Evolutionary conservation across 202 grass and related monocot species (phyloP), one percentile per base, ranked within the genome.

Genomic region (Eragrostis tef): DNA sequence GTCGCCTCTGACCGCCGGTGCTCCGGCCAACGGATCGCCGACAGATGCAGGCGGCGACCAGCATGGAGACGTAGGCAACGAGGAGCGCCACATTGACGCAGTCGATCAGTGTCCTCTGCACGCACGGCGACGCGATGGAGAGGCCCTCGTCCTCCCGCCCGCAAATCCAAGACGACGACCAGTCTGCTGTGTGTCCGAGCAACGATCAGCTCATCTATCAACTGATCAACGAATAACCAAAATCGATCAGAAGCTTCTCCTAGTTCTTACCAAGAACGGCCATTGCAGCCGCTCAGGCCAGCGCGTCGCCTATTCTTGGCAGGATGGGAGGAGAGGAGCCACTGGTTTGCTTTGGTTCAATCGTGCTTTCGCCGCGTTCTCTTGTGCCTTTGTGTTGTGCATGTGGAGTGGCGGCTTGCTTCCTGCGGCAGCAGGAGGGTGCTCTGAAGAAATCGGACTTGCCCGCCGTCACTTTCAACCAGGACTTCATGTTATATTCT

Each of bases 71-170:
- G 69, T 97, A 97, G 13, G 53, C 39, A 43, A 84, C 36, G 77
- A 92, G 81, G 22, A 94, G 81, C 21, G 81, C 14, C 25, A 48
- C 74, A 82, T 92, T 97, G 70, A 79, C 26, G 29, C 78, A 66
- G 81, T 97, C 94, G 69, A 97, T 81, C 4, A 94, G 70, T 21
- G 57, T 75, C 82, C 89, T 90, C 86, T 92, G 87, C 73, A 87
- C 79, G 82, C 89, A 94, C 7, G 80, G 76, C 19, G 91, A 94
- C 48, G 79, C 77, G 45, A 92, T 20, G 85, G 73, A 56, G 70
- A 94, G 81, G 21, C 1, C 13, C 9, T 47, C 47, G 61, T 3
- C 48, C 73, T 87, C 74, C 77, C 62, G 26, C 5, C 63, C 69
- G 41, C 91, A 94, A 48, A 74, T 51, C 70, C 63, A 84, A 66